Evolutionary conservation across 2,329 filamentous ascomycete genomes (phyloP), one percentile per base, ranked within the genome.

Genomic region (Huntiella savannae): DNA sequence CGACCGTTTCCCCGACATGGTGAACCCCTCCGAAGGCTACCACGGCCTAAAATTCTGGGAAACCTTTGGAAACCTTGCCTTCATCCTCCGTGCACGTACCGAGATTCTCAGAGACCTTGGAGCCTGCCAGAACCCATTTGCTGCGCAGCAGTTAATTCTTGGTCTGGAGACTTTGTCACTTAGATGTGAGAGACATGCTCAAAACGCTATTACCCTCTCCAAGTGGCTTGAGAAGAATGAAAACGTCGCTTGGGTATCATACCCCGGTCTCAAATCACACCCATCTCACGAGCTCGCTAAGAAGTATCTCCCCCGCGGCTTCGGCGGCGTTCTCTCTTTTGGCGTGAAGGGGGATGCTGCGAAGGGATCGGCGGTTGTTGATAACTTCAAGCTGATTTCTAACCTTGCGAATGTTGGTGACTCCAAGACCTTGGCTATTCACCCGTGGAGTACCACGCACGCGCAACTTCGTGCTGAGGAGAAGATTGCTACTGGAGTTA

Each of bases 391-490:
- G 71, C 66, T 98, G 54, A 85, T 96, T 56, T 93, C 85, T 13
- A 95, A 96, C 64, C 67, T 96, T 54, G 91, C 91, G 49, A 98
- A 98, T 59, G 87, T 96, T 22, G 88, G 88, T 49, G 88, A 96
- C 61, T 83, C 82, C 42, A 96, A 96, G 73, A 93, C 87, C 5
- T 68, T 95, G 52, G 87, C 87, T 17, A 93, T 95, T 55, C 87
- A 95, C 63, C 88, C 88, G 16, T 94, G 86, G 84, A 82, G 79
- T 4, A 95, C 88, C 2, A 96, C 88, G 2, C 88, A 96, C 61
- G 82, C 93, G 68, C 88, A 96, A 66, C 70, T 96, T 49, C 77
- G 69, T 17, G 81, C 88, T 28, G 72, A 86, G 59, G 88, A 95
- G 69, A 84, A 78, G 63, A 59, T 71, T 44, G 77, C 67, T 58